phyloP scores from a whole-genome alignment of 169 alveolate genomes.

The Miamiensis avidus region DNA sequence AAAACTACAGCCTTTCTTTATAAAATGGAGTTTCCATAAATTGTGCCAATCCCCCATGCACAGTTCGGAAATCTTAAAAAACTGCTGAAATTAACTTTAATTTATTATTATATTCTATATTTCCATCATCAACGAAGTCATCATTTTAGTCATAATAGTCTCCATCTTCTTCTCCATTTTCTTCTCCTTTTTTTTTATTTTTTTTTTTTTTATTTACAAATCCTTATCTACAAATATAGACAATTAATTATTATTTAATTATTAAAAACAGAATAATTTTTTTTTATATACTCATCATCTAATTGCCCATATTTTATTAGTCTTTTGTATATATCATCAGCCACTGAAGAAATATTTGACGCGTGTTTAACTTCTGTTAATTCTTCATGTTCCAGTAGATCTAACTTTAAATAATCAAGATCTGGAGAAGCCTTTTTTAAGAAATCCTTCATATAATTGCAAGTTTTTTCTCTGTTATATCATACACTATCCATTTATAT shows the following conservation, averaged over 20 bases:
- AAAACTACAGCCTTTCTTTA: not conserved
- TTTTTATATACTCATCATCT: not conserved
- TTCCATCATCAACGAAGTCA: not conserved
- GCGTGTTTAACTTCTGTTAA: not conserved
- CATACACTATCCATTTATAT: not conserved
- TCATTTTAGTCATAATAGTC: not conserved
- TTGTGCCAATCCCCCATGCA: not conserved
- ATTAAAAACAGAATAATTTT: too few species aligned
- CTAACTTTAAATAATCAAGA: not conserved
- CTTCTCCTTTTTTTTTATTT: too few species aligned
- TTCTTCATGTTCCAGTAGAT: not conserved
- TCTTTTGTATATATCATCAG: not conserved
- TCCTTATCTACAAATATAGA: too few species aligned
- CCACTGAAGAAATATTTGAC: not conserved
- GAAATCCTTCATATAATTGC: not conserved
- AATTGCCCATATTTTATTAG: not conserved
- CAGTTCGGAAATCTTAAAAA: not conserved
- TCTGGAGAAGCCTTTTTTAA: not conserved
- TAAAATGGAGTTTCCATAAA: not conserved
- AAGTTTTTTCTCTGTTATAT: not conserved
- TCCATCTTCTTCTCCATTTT: not conserved
- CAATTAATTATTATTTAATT: too few species aligned
- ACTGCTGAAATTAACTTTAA: not conserved
- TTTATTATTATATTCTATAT: not conserved
- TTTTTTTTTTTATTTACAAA: too few species aligned